Percentiles rank a stretch among this genome's conserved stretches.
phyloP scores from a whole-genome alignment of 2,329 filamentous ascomycete genomes.

The Stylonectria norvegica region DNA sequence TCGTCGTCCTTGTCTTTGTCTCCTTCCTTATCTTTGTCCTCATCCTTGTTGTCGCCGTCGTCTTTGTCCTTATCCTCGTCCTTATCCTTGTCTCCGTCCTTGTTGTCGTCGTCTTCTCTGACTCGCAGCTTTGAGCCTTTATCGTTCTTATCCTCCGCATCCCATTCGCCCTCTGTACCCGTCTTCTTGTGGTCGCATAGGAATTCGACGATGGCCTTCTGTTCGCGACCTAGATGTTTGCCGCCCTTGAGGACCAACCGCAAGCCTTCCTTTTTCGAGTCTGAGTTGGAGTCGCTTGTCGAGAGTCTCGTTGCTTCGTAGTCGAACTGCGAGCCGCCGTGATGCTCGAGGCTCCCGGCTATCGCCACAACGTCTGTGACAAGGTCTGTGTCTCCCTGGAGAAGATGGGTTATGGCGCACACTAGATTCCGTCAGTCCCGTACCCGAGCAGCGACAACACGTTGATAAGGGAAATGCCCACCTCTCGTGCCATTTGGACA shows the following conservation, averaged over 20 bases:
- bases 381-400: slow-evolving; percentile 46
- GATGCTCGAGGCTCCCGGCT: slow-evolving; percentile 64
- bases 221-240: slow-evolving; percentile 51
- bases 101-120: slow-evolving; percentile 30
- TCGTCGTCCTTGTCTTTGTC: slow-evolving; percentile 30
- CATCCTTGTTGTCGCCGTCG: slow-evolving; percentile 30
- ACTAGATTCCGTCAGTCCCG: slow-evolving; percentile 45
- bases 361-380: slow-evolving; percentile 65
- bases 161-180: slow-evolving; percentile 69
- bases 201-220: slow-evolving; percentile 81
- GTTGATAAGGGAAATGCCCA: slow-evolving; percentile 32
- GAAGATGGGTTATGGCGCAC: slow-evolving; percentile 67
- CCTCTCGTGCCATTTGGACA: slow-evolving; percentile 69
- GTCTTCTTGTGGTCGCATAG: slow-evolving; percentile 70
- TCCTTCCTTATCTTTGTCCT: slow-evolving; percentile 19
- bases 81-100: slow-evolving; percentile 25
- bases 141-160: slow-evolving; percentile 53
- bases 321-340: slow-evolving; percentile 59
- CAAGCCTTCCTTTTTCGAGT: slow-evolving; percentile 68
- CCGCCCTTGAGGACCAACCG: slow-evolving; percentile 65
- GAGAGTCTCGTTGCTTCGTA: slow-evolving; percentile 64
- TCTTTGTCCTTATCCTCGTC: slow-evolving; percentile 37
- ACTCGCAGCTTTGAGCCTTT: slow-evolving; percentile 19
- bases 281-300: slow-evolving; percentile 58
- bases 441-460: neutral